phyloP scores from a whole-genome alignment of 139 green algal species.

The Closterium sp. region DNA sequence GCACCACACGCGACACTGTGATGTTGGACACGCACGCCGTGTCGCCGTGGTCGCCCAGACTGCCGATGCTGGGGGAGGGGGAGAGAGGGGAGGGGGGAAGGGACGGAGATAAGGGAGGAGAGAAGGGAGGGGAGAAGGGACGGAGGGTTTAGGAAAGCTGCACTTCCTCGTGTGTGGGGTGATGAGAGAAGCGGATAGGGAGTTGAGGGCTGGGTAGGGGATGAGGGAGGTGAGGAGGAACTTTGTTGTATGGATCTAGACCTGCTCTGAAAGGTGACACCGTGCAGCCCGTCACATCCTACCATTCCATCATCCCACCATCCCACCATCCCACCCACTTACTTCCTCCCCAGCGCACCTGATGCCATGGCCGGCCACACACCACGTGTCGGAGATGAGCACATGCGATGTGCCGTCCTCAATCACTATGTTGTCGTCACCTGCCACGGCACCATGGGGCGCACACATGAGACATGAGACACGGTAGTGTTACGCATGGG shows the following conservation, averaged over 20 bases:
- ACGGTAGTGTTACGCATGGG: too few species aligned
- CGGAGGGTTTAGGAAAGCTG: background rate
- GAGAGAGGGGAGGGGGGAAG: background rate
- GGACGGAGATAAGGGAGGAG: background rate
- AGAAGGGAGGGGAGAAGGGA: background rate
- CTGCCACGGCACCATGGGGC: background rate
- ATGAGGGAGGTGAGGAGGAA: background rate
- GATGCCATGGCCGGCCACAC: background rate
- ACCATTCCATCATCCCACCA: too few species aligned
- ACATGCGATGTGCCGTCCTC: background rate
- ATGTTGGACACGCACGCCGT: background rate
- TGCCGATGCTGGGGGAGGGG: background rate
- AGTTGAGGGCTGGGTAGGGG: background rate
- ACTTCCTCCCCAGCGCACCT: background rate
- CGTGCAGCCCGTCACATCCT: too few species aligned
- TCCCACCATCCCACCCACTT: background rate
- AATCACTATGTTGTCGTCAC: background rate
- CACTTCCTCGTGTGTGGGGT: too few species aligned
- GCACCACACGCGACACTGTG: background rate
- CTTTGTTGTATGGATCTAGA: too few species aligned
- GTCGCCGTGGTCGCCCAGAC: background rate
- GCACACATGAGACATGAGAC: too few species aligned
- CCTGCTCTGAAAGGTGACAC: too few species aligned
- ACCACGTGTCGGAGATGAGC: background rate
- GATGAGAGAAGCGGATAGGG: background rate